Conservation (phyloP, 768 basidiomycete genomes). For the Kwoniella sp. region DNA sequence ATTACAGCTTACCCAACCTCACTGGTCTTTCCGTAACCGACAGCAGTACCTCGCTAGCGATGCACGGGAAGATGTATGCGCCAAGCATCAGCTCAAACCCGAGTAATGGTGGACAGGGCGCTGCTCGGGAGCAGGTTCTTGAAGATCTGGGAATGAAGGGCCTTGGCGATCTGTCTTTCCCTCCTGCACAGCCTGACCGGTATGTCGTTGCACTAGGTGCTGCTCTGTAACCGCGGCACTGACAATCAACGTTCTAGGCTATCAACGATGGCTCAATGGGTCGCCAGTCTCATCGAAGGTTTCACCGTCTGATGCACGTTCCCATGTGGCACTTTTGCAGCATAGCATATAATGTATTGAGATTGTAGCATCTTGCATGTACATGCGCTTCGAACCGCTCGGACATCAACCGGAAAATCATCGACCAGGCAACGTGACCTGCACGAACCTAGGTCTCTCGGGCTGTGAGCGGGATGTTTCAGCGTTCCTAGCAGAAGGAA, state of each 20-base stretch:
- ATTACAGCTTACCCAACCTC: conserved; percentile 20
- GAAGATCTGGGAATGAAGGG: conserved; percentile 45
- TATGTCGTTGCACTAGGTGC: conserved; percentile 15
- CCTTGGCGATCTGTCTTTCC: conserved; percentile 33
- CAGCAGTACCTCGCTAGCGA: conserved; percentile 6
- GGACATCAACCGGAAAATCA: too few species aligned
- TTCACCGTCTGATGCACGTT: conserved; percentile 26
- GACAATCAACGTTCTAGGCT: conserved; percentile 8
- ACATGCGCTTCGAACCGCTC: too few species aligned
- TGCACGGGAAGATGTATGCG: conserved; percentile 14
- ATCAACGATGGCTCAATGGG: conserved; percentile 33
- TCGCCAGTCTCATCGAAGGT: conserved; percentile 29
- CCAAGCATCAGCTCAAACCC: conserved; percentile 16
- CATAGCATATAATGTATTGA: too few species aligned
- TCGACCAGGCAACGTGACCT: too few species aligned
- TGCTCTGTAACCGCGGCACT: neutral
- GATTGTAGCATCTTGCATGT: too few species aligned
- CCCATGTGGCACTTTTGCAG: too few species aligned
- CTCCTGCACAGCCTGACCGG: conserved; percentile 30
- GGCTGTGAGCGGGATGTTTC: too few species aligned
- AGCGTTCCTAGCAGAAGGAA: neutral
- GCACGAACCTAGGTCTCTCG: too few species aligned
- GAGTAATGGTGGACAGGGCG: conserved; percentile 9
- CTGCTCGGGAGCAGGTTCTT: conserved; percentile 20
- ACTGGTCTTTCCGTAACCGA: conserved; percentile 1